Percentiles rank a stretch among this genome's conserved stretches.
These are phyloP conservation scores for Zygotorulaspora chibaensis DNA, from an alignment of 805 yeast species.

Conservation along the genomic window DNA sequence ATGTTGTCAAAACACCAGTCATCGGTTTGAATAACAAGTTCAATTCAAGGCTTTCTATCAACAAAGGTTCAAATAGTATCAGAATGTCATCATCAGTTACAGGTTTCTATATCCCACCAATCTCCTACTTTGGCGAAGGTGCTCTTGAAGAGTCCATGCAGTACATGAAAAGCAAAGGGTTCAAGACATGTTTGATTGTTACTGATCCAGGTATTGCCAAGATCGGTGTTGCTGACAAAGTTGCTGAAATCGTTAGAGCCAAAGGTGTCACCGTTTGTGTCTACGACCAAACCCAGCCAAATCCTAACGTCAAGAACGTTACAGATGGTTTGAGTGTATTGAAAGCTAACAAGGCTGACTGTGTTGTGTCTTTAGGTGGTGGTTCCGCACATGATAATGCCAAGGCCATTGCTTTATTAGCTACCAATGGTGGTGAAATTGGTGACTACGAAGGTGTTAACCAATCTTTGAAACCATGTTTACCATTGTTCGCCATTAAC, in stretches of 20 bases:
- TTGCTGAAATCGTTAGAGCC: conserved; percentile 19
- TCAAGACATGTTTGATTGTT: conserved; percentile 23
- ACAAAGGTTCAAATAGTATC: background rate
- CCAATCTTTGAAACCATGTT: conserved; percentile 24
- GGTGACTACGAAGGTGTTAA: conserved; percentile 42
- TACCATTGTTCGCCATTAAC: conserved; percentile 42
- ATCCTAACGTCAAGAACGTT: conserved; percentile 21
- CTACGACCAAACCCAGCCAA: conserved; percentile 26
- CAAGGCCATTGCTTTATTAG: conserved; percentile 39
- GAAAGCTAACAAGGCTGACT: conserved; percentile 28
- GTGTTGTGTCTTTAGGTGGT: conserved; percentile 44
- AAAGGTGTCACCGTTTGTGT: conserved; percentile 18
- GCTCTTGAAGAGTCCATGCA: conserved; percentile 21
- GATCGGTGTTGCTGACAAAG: conserved; percentile 26
- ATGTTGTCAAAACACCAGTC: background rate
- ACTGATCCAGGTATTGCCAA: conserved; percentile 32
- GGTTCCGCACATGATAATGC: conserved; percentile 47
- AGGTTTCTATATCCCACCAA: conserved; percentile 23
- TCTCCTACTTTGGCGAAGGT: conserved; percentile 26
- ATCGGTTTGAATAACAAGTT: background rate
- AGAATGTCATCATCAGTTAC: conserved; percentile 17
- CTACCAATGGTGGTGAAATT: conserved; percentile 39
- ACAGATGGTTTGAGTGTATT: conserved; percentile 16
- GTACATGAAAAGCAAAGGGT: conserved; percentile 14
- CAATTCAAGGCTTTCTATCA: background rate